Evolutionary conservation across 108 stramenopile genomes (phyloP).

Genomic region (Skeletonema grethae): DNA sequence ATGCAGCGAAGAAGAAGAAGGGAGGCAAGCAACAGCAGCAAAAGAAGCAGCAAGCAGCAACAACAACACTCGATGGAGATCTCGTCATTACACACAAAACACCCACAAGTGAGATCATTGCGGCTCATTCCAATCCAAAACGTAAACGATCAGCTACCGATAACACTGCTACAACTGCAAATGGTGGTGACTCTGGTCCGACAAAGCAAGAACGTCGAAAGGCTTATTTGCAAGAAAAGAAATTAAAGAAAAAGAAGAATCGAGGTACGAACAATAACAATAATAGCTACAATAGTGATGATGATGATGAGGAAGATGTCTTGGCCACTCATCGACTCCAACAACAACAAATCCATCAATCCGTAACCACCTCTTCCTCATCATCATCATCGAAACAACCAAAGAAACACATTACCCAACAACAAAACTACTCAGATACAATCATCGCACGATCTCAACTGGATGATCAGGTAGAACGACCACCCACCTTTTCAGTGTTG

Average conservation of each 20-base stretch:
- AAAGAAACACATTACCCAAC: constrained; percentile 10
- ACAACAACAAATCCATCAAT: too few species aligned
- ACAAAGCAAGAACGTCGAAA: constrained; percentile 38
- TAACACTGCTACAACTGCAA: neutral
- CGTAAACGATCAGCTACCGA: neutral
- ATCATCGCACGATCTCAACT: constrained; percentile 13
- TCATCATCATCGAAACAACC: neutral
- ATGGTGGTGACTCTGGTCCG: neutral
- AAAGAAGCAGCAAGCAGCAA: neutral
- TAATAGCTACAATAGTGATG: constrained; percentile 15
- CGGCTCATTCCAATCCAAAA: constrained; percentile 23
- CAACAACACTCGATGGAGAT: neutral
- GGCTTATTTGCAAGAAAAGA: constrained; percentile 40
- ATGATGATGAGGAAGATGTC: neutral
- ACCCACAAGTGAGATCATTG: constrained; percentile 43
- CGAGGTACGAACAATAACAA: constrained; percentile 1
- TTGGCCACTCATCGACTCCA: neutral
- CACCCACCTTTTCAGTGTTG: constrained; percentile 35
- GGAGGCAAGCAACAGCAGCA: neutral
- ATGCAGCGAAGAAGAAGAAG: neutral
- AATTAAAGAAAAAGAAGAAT: constrained; percentile 49
- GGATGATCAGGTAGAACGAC: constrained; percentile 45
- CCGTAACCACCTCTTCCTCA: too few species aligned
- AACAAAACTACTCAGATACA: constrained; percentile 19
- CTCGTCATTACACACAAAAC: constrained; percentile 39